phyloP scores from a whole-genome alignment of 805 yeast genomes.

The Ogataea zsoltii region DNA sequence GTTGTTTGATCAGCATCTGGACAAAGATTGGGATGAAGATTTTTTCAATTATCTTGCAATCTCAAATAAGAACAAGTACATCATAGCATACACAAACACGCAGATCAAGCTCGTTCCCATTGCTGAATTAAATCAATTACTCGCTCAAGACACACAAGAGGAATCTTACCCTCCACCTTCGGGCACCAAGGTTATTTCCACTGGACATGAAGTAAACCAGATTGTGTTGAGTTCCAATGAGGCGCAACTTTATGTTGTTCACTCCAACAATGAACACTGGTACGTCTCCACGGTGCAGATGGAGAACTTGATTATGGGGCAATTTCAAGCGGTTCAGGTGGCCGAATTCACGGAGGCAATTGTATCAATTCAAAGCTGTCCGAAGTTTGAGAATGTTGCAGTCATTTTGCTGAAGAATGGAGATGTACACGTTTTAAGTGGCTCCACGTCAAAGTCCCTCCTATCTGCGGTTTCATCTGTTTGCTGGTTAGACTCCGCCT shows the following conservation, averaged over 20 bases:
- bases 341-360: constrained; percentile 2
- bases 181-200: background rate
- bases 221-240: constrained; percentile 25
- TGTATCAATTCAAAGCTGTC: constrained; percentile 3
- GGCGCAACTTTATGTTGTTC: constrained; percentile 17
- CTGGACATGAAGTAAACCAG: constrained; percentile 18
- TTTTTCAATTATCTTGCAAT: constrained; percentile 23
- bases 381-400: constrained; percentile 6
- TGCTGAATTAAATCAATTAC: constrained; percentile 14
- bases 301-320: constrained; percentile 5
- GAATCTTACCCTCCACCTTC: constrained; percentile 1
- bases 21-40: constrained; percentile 2
- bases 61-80: constrained; percentile 17
- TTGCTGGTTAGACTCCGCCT: constrained; percentile 9
- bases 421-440: constrained; percentile 8
- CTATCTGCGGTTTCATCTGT: constrained; percentile 10
- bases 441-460: background rate
- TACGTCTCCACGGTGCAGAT: constrained; percentile 5
- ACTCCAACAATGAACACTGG: constrained; percentile 8
- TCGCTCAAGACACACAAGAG: constrained; percentile 18
- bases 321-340: background rate
- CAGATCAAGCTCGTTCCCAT: constrained; percentile 22
- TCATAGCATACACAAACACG: constrained; percentile 24
- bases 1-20: constrained; percentile 19
- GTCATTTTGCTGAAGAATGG: constrained; percentile 14